Percentiles rank a stretch among this genome's conserved stretches.
These are phyloP conservation scores for Leccinum barrowsii DNA, from an alignment of 768 basidiomycete genomes.

Conservation along the genomic window DNA sequence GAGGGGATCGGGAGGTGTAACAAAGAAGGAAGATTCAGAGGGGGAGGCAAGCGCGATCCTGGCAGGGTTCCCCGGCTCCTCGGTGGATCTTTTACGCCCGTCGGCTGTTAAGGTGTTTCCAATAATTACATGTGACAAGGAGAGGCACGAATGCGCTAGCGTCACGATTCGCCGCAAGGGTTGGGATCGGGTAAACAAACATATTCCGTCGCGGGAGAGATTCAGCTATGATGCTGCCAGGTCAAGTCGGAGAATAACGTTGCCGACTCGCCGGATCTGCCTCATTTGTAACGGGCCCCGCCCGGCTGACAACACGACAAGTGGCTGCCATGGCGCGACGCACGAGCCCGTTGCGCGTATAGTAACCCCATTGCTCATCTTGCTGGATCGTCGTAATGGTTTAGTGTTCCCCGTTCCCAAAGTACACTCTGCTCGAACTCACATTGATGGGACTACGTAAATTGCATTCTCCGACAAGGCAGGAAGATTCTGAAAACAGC, in stretches of 20 bases:
- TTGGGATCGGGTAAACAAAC: neutral
- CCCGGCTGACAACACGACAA: neutral
- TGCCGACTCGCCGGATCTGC: neutral
- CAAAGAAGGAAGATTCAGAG: constrained; percentile 20
- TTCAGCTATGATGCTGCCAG: neutral
- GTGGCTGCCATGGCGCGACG: neutral
- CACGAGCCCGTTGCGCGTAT: neutral
- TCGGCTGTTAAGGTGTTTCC: neutral
- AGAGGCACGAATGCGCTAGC: neutral
- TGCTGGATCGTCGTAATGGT: neutral
- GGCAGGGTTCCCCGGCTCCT: neutral
- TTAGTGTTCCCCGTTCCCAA: neutral
- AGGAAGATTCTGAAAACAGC: too few relatives aligned
- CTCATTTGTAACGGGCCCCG: neutral
- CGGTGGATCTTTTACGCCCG: neutral
- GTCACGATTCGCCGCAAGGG: neutral
- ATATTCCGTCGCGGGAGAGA: neutral
- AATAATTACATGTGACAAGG: neutral
- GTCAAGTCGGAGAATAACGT: neutral
- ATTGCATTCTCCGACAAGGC: too few relatives aligned
- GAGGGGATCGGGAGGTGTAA: constrained; percentile 12
- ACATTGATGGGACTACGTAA: neutral
- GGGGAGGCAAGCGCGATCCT: neutral
- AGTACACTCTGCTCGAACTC: neutral
- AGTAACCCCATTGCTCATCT: neutral